Percentiles rank a stretch among this genome's conserved stretches.
Evolutionary conservation across 768 basidiomycete genomes (phyloP).

Genomic region (Mycena chlorophos): DNA sequence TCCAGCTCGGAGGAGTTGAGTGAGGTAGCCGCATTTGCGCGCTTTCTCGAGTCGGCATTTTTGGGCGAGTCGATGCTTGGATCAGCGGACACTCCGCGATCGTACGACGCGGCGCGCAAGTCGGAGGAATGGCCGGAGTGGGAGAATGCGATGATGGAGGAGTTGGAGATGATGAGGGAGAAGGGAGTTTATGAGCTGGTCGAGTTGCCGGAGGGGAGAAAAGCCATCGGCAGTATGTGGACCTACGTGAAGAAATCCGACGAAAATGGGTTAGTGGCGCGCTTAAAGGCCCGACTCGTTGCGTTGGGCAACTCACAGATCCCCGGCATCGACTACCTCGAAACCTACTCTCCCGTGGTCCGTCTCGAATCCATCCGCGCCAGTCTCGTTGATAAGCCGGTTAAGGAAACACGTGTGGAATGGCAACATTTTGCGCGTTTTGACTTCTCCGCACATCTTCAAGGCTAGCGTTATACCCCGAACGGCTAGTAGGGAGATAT

Average conservation of each 20-base stretch:
- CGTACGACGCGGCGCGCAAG: conserved; percentile 2
- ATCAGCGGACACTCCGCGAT: neutral
- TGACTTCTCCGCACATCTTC: too few species aligned
- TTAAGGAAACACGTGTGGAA: too few species aligned
- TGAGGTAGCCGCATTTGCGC: too few species aligned
- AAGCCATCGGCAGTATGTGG: conserved; percentile 9
- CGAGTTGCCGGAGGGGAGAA: conserved; percentile 3
- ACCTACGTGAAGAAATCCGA: conserved; percentile 7
- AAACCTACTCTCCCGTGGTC: conserved; percentile 12
- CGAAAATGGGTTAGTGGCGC: conserved; percentile 7
- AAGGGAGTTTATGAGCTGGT: conserved; percentile 11
- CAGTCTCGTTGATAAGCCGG: too few species aligned
- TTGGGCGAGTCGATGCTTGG: neutral
- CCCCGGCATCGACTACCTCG: conserved; percentile 13
- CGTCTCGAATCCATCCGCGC: conserved; percentile 17
- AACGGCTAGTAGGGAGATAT: too few species aligned
- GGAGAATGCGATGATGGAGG: conserved; percentile 13
- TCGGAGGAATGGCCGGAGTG: conserved; percentile 7
- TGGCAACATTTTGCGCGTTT: too few species aligned
- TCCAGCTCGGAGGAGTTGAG: neutral
- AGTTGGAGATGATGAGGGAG: conserved; percentile 15
- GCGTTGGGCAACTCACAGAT: conserved; percentile 14
- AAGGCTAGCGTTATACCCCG: too few species aligned
- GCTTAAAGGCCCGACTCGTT: conserved; percentile 13
- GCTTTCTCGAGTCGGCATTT: neutral